phyloP scores from a whole-genome alignment of 345 rosid genomes.

The Pelargonium nanum region DNA sequence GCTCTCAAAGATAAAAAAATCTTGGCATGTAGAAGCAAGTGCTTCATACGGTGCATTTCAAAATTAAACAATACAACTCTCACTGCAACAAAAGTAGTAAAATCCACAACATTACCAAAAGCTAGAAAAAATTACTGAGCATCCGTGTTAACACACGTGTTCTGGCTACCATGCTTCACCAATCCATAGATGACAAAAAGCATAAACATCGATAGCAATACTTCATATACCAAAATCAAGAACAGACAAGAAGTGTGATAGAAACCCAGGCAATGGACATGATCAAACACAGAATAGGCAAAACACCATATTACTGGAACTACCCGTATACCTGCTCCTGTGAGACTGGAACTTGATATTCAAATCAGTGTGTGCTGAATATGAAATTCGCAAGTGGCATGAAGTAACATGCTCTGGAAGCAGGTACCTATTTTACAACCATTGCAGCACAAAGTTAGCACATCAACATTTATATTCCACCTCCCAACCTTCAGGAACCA shows the following conservation, averaged over 20 bases:
- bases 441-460: constrained; percentile 3
- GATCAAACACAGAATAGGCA: constrained; percentile 7
- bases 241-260: background rate
- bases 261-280: constrained; percentile 4
- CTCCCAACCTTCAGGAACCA: background rate
- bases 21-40: background rate
- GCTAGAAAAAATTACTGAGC: constrained; percentile 42
- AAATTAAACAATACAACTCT: constrained; percentile 1
- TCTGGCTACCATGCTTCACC: constrained; percentile 46
- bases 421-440: constrained; percentile 49
- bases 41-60: constrained; percentile 4
- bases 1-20: too few relatives aligned
- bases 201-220: constrained; percentile 25
- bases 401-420: constrained; percentile 73
- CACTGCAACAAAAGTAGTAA: too few relatives aligned
- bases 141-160: constrained; percentile 33
- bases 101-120: constrained; percentile 12
- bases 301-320: background rate
- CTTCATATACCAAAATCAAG: constrained; percentile 12
- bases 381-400: constrained; percentile 75
- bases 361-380: constrained; percentile 93
- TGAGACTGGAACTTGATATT: constrained; percentile 98
- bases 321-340: constrained; percentile 70
- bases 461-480: too few relatives aligned
- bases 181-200: constrained; percentile 44